Evolutionary conservation across 2,329 filamentous ascomycete species (phyloP), one percentile per base, ranked within the genome.

Genomic region (Gremmenia infestans): DNA sequence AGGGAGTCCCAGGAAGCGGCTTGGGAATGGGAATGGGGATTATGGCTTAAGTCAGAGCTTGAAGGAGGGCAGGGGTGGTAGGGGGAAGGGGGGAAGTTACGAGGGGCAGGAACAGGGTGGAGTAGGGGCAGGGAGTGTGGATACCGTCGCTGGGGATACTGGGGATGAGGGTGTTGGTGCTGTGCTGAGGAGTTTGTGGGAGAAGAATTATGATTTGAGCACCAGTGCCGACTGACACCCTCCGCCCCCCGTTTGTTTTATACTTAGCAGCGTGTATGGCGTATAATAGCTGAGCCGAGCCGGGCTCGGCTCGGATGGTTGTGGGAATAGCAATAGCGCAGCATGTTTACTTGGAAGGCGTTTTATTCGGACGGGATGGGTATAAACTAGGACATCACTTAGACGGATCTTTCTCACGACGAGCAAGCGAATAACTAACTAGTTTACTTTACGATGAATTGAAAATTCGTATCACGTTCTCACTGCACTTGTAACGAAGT

Each of bases 151-250:
- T 48, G 56, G 52, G n/a, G 77, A 78, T n/a, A 72, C 77, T 22
- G 78, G 78, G 25, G 77, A 80, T 49, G 66, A 64, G 49, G 76
- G 74, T 9, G 78, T 80, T 1, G 71, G 76, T 1, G 72, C 77
- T 4, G 63, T 85, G 45, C 70, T 86, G 52, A 73, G 82, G 54
- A 81, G 79, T 59, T 68, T 86, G 49, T 86, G 83, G 83, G 82
- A 86, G 47, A 85, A 81, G 73, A 80, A 75, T 49, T 72, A 77
- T 68, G 80, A 84, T 63, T 70, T 84, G 56, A 79, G 80, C 63
- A 77, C 78, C 28, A 84, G 81, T 51, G 59, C 63, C 48, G 67
- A 70, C 62, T 69, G 53, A 65, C 14, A 11, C 11, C 15, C 42
- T 17, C n/a, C 11, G 2, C 42, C 12, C n/a, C 22, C 3, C 19